These are phyloP conservation scores for Neurospora cerealis DNA, from an alignment of 495 filamentous ascomycete species.

Conservation along the genomic window DNA sequence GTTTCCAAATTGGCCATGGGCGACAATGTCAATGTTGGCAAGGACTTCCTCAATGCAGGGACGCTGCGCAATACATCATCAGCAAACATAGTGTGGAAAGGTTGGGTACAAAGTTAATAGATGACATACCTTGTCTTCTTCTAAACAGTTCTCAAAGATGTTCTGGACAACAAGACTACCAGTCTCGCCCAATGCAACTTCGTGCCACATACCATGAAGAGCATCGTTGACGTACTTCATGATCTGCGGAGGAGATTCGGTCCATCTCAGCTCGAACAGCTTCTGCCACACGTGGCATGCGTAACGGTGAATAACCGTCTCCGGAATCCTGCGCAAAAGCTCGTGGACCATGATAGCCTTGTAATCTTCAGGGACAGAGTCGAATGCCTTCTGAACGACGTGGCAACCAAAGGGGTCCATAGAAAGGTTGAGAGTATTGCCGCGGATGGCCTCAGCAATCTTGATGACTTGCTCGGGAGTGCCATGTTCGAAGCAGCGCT, in stretches of 20 bases:
- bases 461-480: conserved; percentile 90
- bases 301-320: conserved; percentile 96
- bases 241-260: conserved; percentile 87
- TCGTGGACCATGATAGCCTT: conserved; percentile 98
- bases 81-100: conserved; percentile 2
- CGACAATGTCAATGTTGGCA: conserved; percentile 84
- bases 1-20: conserved; percentile 98
- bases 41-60: conserved; percentile 95
- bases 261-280: conserved; percentile 97
- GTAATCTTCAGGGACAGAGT: conserved; percentile 93
- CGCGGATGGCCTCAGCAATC: conserved; percentile 90
- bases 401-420: conserved; percentile 99
- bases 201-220: conserved; percentile 94
- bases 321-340: conserved; percentile 86
- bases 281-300: conserved; percentile 99
- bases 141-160: conserved; percentile 97
- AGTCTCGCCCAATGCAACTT: conserved; percentile 92
- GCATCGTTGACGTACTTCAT: conserved; percentile 98
- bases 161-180: conserved; percentile 97
- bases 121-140: conserved; percentile 82
- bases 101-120: background rate
- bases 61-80: conserved; percentile 50
- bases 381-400: conserved; percentile 96
- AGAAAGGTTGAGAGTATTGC: conserved; percentile 85
- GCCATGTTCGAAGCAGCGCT: conserved; percentile 97